Evolutionary conservation across 2,329 filamentous ascomycete species (phyloP), one percentile per base, ranked within the genome.

Genomic region (Botrytis hyacinthi): DNA sequence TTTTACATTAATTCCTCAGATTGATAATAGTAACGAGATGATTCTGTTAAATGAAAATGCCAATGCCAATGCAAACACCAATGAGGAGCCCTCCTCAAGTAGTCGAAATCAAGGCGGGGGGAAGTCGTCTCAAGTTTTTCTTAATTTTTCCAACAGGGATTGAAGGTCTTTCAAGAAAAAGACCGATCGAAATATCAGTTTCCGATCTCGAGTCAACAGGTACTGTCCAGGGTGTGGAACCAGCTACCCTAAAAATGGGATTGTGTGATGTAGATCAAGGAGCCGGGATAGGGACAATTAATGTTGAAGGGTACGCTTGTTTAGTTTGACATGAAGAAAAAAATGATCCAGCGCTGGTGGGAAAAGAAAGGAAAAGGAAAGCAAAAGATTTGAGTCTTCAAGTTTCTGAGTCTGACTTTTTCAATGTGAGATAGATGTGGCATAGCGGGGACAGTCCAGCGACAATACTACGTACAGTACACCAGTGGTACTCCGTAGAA

Each of bases 281-380:
- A 57, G 42, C 66, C 16, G 48, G 48, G n/a, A 68, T 57, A 66
- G 10, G 40, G n/a, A 10, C n/a, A 48, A 20, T 20, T 40, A 9
- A 57, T 68, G 48, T 54, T 54, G 46, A 68, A 57, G 35, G 35
- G 65, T 57, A 37, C 26, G 65, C 65, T 68, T 54, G 46, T 54
- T 65, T 67, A 67, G 63, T 48, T 67, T 67, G 65, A 67, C 35
- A 51, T 67, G 46, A 40, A 67, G 46, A 40, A 67, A 12, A 67
- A 67, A 48, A n/a, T 20, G n/a, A 44, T 40, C 35, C 46, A 14
- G 35, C 20, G 16, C 48, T 26, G 10, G 22, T 26, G 35, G 29
- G 32, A 40, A 54, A 22, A 67, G 32, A 29, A 54, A 37, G 4
- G 22, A 61, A 18, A 42, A 42, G 40, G 40, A 42, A 42, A n/a